Conservation (phyloP, 305 asterid genomes). For the Solanum aculeatissimum region DNA sequence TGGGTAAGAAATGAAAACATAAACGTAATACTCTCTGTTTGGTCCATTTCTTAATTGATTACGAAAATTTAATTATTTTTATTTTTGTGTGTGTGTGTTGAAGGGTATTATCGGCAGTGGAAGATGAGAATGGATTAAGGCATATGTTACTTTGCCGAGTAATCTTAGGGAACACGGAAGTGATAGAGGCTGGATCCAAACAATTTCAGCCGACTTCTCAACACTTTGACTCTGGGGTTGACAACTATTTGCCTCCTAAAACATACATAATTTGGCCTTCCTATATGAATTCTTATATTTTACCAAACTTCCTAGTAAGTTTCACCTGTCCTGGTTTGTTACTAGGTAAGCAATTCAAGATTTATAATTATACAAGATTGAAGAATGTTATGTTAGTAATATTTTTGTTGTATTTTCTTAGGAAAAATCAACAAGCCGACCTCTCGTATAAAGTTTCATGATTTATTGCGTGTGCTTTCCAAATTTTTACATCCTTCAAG, state of each 20-base stretch:
- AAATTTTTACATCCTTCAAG: constrained; percentile 19
- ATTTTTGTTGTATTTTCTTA: not conserved
- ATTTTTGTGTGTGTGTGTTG: not conserved
- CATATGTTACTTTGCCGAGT: constrained; percentile 50
- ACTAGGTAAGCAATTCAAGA: not conserved
- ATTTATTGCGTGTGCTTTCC: constrained; percentile 24
- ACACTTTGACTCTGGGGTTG: constrained; percentile 46
- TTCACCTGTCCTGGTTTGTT: not conserved
- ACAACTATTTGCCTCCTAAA: constrained; percentile 20
- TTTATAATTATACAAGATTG: not conserved
- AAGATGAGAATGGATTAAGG: constrained; percentile 33
- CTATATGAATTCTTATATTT: not conserved
- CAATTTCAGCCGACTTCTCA: constrained; percentile 29
- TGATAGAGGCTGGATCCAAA: constrained; percentile 10
- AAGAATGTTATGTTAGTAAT: not conserved
- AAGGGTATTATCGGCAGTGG: not conserved
- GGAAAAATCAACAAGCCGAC: not conserved
- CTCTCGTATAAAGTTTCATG: constrained; percentile 5
- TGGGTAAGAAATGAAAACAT: constrained; percentile 16
- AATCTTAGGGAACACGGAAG: constrained; percentile 38
- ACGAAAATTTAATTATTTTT: not conserved
- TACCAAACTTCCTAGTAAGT: not conserved
- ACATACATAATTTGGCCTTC: constrained; percentile 42
- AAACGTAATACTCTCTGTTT: no score
- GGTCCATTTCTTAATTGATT: no score